These are phyloP conservation scores for Sporothrix schenckii DNA, from an alignment of 2,329 filamentous ascomycete genomes.

Conservation along the genomic window DNA sequence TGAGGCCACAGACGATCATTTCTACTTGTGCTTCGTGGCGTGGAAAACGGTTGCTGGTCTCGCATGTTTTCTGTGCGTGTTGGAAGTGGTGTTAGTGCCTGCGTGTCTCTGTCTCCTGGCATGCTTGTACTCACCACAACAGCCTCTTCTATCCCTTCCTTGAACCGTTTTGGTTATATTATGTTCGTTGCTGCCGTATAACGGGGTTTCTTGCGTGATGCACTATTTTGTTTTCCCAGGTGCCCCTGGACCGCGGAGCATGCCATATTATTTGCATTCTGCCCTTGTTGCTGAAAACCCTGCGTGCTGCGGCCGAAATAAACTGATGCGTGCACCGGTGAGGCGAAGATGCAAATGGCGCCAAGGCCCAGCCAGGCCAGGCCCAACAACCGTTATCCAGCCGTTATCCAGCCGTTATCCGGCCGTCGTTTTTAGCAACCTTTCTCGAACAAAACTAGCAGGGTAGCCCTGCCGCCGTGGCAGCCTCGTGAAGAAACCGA, in stretches of 20 bases:
- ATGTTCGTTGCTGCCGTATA: not conserved
- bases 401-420: too few relatives aligned
- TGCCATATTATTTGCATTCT: not conserved
- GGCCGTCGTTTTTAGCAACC: not conserved
- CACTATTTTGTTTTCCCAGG: not conserved
- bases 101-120: slow-evolving; percentile 12
- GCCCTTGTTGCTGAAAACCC: slow-evolving; percentile 12
- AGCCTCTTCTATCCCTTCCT: not conserved
- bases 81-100: not conserved
- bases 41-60: not conserved
- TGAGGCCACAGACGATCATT: not conserved
- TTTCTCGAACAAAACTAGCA: not conserved
- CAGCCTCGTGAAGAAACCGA: not conserved
- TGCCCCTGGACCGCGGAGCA: slow-evolving; percentile 13
- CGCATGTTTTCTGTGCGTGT: slow-evolving; percentile 16
- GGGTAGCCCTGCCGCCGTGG: too few relatives aligned
- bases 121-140: not conserved
- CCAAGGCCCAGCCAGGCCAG: not conserved
- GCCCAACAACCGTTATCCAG: too few relatives aligned
- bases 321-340: slow-evolving; percentile 11
- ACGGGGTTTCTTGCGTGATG: slow-evolving; percentile 19
- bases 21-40: not conserved
- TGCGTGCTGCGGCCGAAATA: slow-evolving; percentile 32
- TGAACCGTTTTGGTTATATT: slow-evolving; percentile 1
- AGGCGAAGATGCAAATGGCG: not conserved